phyloP scores from a whole-genome alignment of 163 green algal genomes.

The Chlamydomonas reinhardtii region DNA sequence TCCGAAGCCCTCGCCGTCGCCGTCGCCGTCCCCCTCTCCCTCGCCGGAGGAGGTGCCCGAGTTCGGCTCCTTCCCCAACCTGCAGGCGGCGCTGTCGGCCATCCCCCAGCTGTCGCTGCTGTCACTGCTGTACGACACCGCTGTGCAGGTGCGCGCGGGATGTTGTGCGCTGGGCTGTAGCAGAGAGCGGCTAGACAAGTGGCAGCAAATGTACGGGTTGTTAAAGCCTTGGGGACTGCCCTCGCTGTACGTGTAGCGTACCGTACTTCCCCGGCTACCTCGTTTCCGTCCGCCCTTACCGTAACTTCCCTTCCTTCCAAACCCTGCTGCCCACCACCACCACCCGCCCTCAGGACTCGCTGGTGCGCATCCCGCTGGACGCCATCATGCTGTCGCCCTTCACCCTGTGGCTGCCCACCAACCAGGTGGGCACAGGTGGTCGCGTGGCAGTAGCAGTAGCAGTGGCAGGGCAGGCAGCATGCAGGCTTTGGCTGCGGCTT shows the following conservation, averaged over 20 bases:
- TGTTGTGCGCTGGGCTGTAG: not conserved
- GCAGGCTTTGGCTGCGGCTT: no score
- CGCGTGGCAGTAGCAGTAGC: no score
- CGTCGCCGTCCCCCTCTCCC: not conserved
- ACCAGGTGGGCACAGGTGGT: not conserved
- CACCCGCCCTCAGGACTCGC: no score
- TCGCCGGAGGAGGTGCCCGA: not conserved
- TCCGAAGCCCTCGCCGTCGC: not conserved
- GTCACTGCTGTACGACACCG: not conserved
- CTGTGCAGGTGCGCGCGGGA: not conserved
- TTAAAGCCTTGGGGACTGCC: not conserved
- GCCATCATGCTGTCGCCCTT: slow-evolving; percentile 2
- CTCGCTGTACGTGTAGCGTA: not conserved
- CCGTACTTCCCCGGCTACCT: no score
- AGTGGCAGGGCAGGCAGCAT: no score
- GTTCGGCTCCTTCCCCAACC: not conserved
- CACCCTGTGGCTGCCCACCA: slow-evolving; percentile 20
- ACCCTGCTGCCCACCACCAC: not conserved
- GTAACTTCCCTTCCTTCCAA: not conserved
- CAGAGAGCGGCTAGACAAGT: no score
- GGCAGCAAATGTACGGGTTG: no score
- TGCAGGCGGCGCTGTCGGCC: not conserved
- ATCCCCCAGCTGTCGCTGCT: slow-evolving; percentile 21
- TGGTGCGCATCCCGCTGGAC: not conserved
- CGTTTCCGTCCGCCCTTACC: no score